These are phyloP conservation scores for Zygoascus hellenicus DNA, from an alignment of 1,139 yeast species.

Conservation along the genomic window DNA sequence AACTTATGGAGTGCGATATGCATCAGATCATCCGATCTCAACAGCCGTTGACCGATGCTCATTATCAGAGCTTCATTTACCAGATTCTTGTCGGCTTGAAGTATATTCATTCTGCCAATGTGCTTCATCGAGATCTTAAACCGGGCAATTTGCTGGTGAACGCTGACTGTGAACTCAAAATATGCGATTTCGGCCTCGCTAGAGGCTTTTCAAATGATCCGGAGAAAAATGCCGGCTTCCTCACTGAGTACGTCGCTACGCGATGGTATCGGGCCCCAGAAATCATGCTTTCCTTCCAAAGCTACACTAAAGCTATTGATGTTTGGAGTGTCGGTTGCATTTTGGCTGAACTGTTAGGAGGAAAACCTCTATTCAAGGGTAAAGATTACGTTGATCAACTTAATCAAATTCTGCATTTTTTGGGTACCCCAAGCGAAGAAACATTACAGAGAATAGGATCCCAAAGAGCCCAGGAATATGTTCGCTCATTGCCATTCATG, in stretches of 20 bases:
- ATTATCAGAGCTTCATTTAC: slow-evolving; percentile 86
- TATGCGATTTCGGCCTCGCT: slow-evolving; percentile 95
- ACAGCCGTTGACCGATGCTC: slow-evolving; percentile 91
- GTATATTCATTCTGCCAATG: slow-evolving; percentile 94
- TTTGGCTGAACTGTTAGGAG: slow-evolving; percentile 86
- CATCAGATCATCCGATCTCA: slow-evolving; percentile 93
- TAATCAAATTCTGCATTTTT: slow-evolving; percentile 73
- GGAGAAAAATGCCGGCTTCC: slow-evolving; percentile 79
- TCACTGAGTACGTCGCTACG: slow-evolving; percentile 96
- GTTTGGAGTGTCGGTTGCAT: slow-evolving; percentile 98
- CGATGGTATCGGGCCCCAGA: slow-evolving; percentile 99
- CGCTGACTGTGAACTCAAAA: slow-evolving; percentile 93
- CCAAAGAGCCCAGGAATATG: slow-evolving; percentile 85
- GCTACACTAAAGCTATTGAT: slow-evolving; percentile 92
- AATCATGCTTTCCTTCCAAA: slow-evolving; percentile 87
- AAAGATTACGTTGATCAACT: slow-evolving; percentile 94
- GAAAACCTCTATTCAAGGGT: slow-evolving; percentile 89
- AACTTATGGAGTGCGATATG: slow-evolving; percentile 96
- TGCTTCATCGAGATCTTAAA: slow-evolving; percentile 86
- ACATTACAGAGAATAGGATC: slow-evolving; percentile 83
- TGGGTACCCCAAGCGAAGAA: slow-evolving; percentile 88
- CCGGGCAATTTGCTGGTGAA: slow-evolving; percentile 91
- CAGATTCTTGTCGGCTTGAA: slow-evolving; percentile 91
- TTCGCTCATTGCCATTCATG: slow-evolving; percentile 76
- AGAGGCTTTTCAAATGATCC: slow-evolving; percentile 87